Evolutionary conservation across 352 stramenopile genomes (phyloP).

Genomic region (Pythium aquatile): DNA sequence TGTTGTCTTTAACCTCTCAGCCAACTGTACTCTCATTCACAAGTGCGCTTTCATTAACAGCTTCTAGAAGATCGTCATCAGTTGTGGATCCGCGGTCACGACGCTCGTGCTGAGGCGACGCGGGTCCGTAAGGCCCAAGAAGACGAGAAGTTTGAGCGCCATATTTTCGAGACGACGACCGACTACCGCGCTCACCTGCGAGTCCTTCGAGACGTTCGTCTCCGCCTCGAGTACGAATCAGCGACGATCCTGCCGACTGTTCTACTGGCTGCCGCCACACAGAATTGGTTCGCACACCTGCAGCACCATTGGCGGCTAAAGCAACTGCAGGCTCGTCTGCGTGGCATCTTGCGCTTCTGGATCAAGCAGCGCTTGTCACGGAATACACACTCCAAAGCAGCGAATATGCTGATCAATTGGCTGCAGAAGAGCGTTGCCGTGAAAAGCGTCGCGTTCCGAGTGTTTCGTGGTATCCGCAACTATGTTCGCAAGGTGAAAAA

Average conservation of each 20-base stretch:
- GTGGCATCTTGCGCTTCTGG: slow-evolving; percentile 47
- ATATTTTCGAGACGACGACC: slow-evolving; percentile 45
- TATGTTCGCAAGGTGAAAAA: slow-evolving; percentile 53
- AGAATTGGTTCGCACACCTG: slow-evolving; percentile 39
- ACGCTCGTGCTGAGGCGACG: slow-evolving; percentile 31
- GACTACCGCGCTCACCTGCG: slow-evolving; percentile 48
- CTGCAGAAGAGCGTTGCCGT: slow-evolving; percentile 62
- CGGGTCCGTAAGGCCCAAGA: slow-evolving; percentile 40
- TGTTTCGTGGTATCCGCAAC: slow-evolving; percentile 51
- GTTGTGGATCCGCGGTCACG: slow-evolving; percentile 39
- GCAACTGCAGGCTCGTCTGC: slow-evolving; percentile 37
- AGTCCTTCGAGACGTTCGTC: slow-evolving; percentile 34
- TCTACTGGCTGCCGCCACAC: slow-evolving; percentile 45
- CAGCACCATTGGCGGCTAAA: slow-evolving; percentile 37
- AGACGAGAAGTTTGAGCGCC: slow-evolving; percentile 47
- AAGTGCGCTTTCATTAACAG: slow-evolving; percentile 17
- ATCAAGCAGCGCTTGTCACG: slow-evolving; percentile 37
- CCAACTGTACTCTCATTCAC: too few species aligned
- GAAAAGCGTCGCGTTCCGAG: slow-evolving; percentile 49
- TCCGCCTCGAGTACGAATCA: slow-evolving; percentile 34
- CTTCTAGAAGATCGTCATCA: slow-evolving; percentile 44
- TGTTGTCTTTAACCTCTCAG: too few species aligned
- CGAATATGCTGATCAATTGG: slow-evolving; percentile 52
- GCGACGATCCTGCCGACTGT: slow-evolving; percentile 47
- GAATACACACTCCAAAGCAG: slow-evolving; percentile 32